phyloP scores from a whole-genome alignment of 2,329 filamentous ascomycete genomes.

The Akanthomyces muscarius region DNA sequence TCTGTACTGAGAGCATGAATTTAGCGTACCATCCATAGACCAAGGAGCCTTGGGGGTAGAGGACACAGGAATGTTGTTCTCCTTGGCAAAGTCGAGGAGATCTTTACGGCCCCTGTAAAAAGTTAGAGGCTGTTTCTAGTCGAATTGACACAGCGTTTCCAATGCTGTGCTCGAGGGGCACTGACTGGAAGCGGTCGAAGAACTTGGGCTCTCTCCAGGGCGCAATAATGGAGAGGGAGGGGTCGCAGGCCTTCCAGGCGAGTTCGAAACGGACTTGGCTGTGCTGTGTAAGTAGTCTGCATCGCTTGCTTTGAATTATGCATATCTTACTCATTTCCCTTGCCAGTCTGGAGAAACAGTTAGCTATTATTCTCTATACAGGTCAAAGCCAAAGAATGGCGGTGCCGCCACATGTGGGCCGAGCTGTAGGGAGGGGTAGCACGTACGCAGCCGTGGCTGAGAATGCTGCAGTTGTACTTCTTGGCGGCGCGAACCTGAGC shows the following conservation, averaged over 20 bases:
- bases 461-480: conserved; percentile 33
- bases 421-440: too few species aligned
- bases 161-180: too few species aligned
- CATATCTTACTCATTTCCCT: conserved; percentile 25
- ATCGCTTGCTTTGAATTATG: too few species aligned
- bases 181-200: conserved; percentile 58
- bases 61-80: conserved; percentile 66
- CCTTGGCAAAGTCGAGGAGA: conserved; percentile 66
- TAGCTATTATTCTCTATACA: too few species aligned
- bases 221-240: conserved; percentile 66
- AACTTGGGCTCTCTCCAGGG: conserved; percentile 69
- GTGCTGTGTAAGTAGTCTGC: too few species aligned
- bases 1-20: too few species aligned
- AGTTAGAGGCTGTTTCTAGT: too few species aligned
- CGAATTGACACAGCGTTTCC: too few species aligned
- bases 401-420: too few species aligned
- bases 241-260: conserved; percentile 43
- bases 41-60: conserved; percentile 69
- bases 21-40: conserved; percentile 41
- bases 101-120: conserved; percentile 55
- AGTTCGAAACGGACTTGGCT: conserved; percentile 39
- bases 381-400: too few species aligned
- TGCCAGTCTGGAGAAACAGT: too few species aligned
- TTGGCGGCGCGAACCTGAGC: conserved; percentile 15
- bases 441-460: conserved; percentile 35